Percentiles rank a stretch among this genome's conserved stretches.
These are phyloP conservation scores for Carallia brachiata DNA, from an alignment of 345 rosid genomes.

Conservation along the genomic window DNA sequence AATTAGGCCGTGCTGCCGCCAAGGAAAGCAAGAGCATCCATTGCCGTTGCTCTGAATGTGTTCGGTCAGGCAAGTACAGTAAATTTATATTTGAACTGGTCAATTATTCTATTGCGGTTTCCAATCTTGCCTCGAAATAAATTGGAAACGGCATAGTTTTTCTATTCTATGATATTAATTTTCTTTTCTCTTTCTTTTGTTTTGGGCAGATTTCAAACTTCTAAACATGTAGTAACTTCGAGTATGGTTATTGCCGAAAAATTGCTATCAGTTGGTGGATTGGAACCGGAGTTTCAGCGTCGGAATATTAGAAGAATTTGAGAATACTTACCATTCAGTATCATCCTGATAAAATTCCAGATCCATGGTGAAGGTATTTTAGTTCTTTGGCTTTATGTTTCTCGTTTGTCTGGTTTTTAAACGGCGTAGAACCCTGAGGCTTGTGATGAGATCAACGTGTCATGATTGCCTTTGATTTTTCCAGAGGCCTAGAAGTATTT, in stretches of 20 bases:
- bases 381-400: background rate
- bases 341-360: slow-evolving; percentile 99
- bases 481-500: too few relatives aligned
- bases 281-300: slow-evolving; percentile 74
- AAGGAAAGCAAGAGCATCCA: slow-evolving; percentile 68
- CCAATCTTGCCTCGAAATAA: too few relatives aligned
- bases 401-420: too few relatives aligned
- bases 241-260: too few relatives aligned
- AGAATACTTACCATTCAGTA: slow-evolving; percentile 83
- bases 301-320: slow-evolving; percentile 85
- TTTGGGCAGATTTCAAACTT: slow-evolving; percentile 79
- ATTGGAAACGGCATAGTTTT: too few relatives aligned
- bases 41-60: slow-evolving; percentile 80
- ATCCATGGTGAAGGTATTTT: slow-evolving; percentile 44
- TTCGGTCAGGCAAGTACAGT: slow-evolving; percentile 74
- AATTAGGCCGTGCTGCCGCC: slow-evolving; percentile 66
- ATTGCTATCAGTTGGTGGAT: slow-evolving; percentile 26
- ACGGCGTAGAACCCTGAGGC: too few relatives aligned
- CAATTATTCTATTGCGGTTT: slow-evolving; percentile 4
- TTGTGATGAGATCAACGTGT: too few relatives aligned
- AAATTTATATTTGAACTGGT: slow-evolving; percentile 80
- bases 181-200: background rate
- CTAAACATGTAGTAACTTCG: slow-evolving; percentile 81
- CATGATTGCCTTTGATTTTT: too few relatives aligned
- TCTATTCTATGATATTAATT: too few relatives aligned